Base-by-base conservation (phyloP, 2,329 filamentous ascomycete species). In the Aspergillus piperis region DNA sequence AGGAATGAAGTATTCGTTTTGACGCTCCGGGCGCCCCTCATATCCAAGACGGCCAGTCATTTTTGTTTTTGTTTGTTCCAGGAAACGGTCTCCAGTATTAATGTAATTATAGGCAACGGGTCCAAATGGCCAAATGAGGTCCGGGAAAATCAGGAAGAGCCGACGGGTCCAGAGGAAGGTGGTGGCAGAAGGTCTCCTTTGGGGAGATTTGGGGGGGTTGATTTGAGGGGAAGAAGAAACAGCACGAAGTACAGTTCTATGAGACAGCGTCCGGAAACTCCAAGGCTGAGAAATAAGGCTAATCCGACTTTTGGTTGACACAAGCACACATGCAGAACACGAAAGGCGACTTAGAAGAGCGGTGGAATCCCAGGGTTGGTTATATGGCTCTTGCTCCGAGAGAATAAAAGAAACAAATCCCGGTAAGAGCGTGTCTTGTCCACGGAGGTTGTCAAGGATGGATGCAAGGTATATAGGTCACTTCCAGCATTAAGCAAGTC, bases 1-100 rank as follows among this genome's bases (percentile, higher is more conserved):
- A 49, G 89, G 88, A 58, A 92, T 87, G 76, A 92, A 92, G 75
- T 92, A 92, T 78, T 92, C 89, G 77, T 91, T 91, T 75, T 89
- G 76, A 71, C 76, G 73, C 65, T 73, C 70, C 64, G 70, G 69
- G 66, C 70, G 70, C 63, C 65, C 70, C 25, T 71, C 71, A 70
- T 66, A 70, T 69, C 66, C 64, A 63, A 66, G 68, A 62, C 72
- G 75, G 70, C 73, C 73, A 68, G 75, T 74, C 75, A 78, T 78
- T 66, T 23, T 44, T 23, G 10, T 36, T 15, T 36, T 36, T 36
- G 32, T 36, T 65, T 75, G 70, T 70, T 67, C 65, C 68, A 64
- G 68, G 61, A 64, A 5, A 47, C 4, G 53, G 62, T 57, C 56
- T 62, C 68, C 68, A 63, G 53, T 68, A 62, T 68, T 67, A 67